Conservation (phyloP, 1,284 basidiomycete genomes). For the Neonothopanus nambi region DNA sequence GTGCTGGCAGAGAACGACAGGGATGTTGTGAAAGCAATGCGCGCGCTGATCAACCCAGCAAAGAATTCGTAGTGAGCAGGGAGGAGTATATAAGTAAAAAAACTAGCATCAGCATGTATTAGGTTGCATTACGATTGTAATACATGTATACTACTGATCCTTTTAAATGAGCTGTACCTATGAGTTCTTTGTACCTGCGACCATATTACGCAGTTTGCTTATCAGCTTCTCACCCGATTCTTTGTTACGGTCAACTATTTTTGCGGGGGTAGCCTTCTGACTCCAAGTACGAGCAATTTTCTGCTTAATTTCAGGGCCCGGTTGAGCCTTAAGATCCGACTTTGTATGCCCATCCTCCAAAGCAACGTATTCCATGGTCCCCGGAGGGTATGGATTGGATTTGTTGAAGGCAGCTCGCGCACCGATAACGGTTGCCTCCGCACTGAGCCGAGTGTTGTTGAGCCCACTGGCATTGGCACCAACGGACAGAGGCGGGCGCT, state of each 20-base stretch:
- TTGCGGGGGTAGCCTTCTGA: no score
- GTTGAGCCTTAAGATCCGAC: background rate
- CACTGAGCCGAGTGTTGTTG: slow-evolving; percentile 32
- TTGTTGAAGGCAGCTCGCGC: background rate
- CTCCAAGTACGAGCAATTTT: no score
- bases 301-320: background rate
- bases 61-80: no score
- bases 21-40: slow-evolving; percentile 45
- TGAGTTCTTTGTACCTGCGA: no score
- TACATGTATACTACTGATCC: no score
- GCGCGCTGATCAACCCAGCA: slow-evolving; percentile 33
- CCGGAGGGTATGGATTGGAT: slow-evolving; percentile 15
- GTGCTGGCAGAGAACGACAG: slow-evolving; percentile 50
- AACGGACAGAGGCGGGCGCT: slow-evolving; percentile 36
- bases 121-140: no score
- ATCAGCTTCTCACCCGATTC: no score
- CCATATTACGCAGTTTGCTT: no score
- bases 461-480: slow-evolving; percentile 35
- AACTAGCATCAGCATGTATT: no score
- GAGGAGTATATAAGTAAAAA: no score
- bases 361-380: slow-evolving; percentile 14
- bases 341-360: background rate
- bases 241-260: no score
- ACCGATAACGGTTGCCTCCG: slow-evolving; percentile 23
- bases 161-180: no score